Evolutionary conservation across 768 basidiomycete genomes (phyloP), one percentile per base, ranked within the genome.

Genomic region (Mycena latifolia): DNA sequence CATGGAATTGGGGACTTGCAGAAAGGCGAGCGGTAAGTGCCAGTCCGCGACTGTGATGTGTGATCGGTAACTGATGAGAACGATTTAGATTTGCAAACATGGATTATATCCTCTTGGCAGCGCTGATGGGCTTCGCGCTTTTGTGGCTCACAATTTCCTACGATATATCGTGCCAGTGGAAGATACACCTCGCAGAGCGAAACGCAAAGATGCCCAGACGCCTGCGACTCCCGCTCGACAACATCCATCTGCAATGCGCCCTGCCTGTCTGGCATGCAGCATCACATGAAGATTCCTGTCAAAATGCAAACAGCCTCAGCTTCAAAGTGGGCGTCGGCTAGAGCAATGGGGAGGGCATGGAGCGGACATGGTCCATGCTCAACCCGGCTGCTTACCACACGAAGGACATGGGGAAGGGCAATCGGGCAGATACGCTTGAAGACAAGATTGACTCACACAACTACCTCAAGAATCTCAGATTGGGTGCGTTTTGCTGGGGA

Each of bases 331-430:
- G 45, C 5, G 24, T 46, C 5, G 45, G n/a, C 22, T 10, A 25
- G 45, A 46, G 10, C 10, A 62, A 68, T 33, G 63, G 0, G 57
- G 48, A 50, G 22, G 48, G 48, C 15, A 29, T 50, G 8, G 48
- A 50, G 28, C 25, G 27, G 7, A 17, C 53, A 0, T 81, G 80
- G 81, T 35, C 76, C 1, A 22, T 10, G 6, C 24, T 46, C 1
- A 46, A 46, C 24, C 24, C 45, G 10, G 7, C 14, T 5, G 0
- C 74, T 0, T 61, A 60, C 2, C 73, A 70, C 33, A 79, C 76
- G 0, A 71, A 72, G 15, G 76, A 81, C 20, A 79, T 77, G 77
- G 73, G 72, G 0, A 67, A 72, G 0, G 75, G 76, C 0, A 31
- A 65, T 1, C 64, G 72, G 0, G 56, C 68, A 3, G 76, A 78